Evolutionary conservation across 106 monocot species (phyloP), one percentile per base, ranked within the genome.

Genomic region (Dendrobium officinale): DNA sequence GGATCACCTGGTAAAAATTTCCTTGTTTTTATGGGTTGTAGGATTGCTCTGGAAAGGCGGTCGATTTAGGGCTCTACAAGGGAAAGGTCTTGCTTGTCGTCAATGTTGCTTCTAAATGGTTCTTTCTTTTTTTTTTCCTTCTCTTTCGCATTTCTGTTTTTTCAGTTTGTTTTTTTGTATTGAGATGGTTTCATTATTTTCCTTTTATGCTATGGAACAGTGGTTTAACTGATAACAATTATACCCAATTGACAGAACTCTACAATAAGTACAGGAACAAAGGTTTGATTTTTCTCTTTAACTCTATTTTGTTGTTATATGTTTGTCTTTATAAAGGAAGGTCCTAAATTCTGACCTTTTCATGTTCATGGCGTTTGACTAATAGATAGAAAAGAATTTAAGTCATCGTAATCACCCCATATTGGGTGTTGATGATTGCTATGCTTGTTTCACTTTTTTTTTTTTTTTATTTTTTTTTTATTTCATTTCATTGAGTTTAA

Each of bases 91-190:
- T 93, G 16, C 86, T 93, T 40, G 79, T 90, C 64, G 92, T 93
- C 55, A 93, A 93, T 78, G 92, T 93, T 26, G 92, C 92, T 49
- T 90, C 90, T 48, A 93, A 90, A 93, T 93, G 92, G 92, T 93
- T 81, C 5, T 20, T 55, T 26, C 18, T 22, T 54, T 19, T 76
- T 22, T 54, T 19, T 76, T 17, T 41, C 6, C 43, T 74, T 42
- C 74, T 73, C 13, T 4, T 74, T 2, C 0, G 1, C 37, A 37
- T 41, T 55, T 55, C 17, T 33, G 37, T 11, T 54, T 79, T 75
- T 54, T 22, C 61, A 67, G 0, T 41, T n/a, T 37, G 19, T 78
- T 33, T 2, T 2, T 9, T 54, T 66, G n/a, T 27, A 45, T 43
- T 8, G 9, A 43, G 26, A 48, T 31, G 11, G 18, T 29, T 26